Evolutionary conservation across 2,329 filamentous ascomycete genomes (phyloP), one percentile per base, ranked within the genome.

Genomic region (Epicoccum nigrum): DNA sequence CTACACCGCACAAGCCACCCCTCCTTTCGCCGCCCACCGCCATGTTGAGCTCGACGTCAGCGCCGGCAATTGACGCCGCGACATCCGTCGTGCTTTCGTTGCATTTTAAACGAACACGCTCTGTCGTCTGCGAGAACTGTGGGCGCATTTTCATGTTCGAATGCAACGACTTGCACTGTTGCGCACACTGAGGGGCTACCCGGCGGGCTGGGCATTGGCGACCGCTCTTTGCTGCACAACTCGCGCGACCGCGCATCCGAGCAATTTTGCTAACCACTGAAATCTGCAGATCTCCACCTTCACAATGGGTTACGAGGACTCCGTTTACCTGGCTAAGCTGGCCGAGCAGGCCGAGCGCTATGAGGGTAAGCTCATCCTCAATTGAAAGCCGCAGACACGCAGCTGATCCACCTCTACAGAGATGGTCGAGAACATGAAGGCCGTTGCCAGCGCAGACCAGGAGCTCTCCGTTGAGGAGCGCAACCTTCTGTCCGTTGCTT

Each of bases 341-440:
- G 94, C 94, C 77, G 94, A 99, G 88, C 94, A 99, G 87, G 94
- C 94, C 80, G 94, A 99, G 88, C 93, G 94, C 78, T 99, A 99
- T 82, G 94, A 99, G 85, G 94, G 94, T 97, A 72, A 69, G 74
- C 45, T 41, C n/a, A n/a, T n/a, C 54, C 25, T 50, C 30, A 12
- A 42, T 25, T 17, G 48, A 41, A 41, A 28, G 45, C 40, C 28
- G 39, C 40, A 35, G 48, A 28, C 19, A 21, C 12, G 48, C 44
- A 33, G 45, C 63, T 70, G 54, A 70, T 48, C 23, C 19, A 28
- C 44, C 35, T 39, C 19, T 62, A 52, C 79, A 97, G 93, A 97
- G 82, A 97, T 97, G 93, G 93, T 97, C 67, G 92, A 96, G 84
- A 96, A 97, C 86, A 97, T 97, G 93, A 97, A 97, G 87, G 87